Conservation (phyloP, 2,329 filamentous ascomycete genomes). For the Epichloe scottii region DNA sequence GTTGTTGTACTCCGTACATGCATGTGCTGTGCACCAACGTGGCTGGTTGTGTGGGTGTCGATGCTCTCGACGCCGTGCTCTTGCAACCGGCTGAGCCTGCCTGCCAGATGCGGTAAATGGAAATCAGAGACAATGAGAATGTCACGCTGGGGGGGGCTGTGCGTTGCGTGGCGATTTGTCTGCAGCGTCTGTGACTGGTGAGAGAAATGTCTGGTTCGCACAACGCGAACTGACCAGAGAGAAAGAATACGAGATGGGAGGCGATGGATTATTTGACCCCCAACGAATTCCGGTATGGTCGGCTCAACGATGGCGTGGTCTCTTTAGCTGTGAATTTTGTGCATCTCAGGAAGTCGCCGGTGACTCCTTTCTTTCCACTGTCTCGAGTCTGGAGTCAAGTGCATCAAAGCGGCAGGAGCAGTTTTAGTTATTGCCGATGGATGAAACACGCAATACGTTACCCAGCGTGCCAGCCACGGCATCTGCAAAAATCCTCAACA, state of each 20-base stretch:
- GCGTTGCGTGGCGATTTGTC: not conserved
- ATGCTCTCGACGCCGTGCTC: not conserved
- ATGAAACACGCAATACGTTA: not conserved
- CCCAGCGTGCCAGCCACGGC: not conserved
- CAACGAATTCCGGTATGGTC: not conserved
- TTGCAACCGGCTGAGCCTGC: too few relatives aligned
- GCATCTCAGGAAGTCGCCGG: not conserved
- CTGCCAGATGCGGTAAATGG: not conserved
- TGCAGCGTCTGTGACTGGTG: constrained; percentile 1
- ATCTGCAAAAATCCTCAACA: not conserved
- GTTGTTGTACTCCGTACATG: not conserved
- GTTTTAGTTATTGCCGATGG: not conserved
- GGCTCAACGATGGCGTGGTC: not conserved
- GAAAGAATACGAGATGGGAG: constrained; percentile 7
- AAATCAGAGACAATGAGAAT: not conserved
- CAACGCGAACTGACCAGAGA: not conserved
- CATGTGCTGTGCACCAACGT: not conserved
- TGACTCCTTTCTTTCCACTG: not conserved
- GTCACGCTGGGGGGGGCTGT: not conserved
- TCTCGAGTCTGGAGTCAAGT: not conserved
- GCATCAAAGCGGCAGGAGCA: not conserved
- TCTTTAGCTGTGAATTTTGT: not conserved
- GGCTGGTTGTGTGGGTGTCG: constrained; percentile 1
- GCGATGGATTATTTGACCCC: not conserved
- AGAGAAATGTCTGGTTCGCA: not conserved